Percentiles rank a stretch among this genome's conserved stretches.
Conservation (phyloP, 371 early-diverging fungal species). For the Saksenaea vasiformis region DNA sequence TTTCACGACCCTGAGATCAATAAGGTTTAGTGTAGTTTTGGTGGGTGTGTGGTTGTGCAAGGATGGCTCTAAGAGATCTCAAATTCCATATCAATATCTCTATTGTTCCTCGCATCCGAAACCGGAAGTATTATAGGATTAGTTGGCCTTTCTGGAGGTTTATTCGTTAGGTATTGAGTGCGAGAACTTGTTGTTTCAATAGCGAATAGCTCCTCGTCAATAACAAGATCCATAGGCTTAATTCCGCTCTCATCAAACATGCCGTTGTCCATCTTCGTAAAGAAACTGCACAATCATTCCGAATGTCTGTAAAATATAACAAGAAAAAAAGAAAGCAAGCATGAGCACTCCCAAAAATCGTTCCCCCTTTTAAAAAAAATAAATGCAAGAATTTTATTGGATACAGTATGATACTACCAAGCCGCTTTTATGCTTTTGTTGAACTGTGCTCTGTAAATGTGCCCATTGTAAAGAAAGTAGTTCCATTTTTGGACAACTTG, state of each 20-base stretch:
- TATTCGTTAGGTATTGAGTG: slow-evolving; percentile 4
- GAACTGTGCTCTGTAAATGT: too few relatives aligned
- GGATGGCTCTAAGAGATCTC: too few relatives aligned
- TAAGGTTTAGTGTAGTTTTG: not conserved
- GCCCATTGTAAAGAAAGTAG: too few relatives aligned
- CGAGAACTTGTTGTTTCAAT: slow-evolving; percentile 14
- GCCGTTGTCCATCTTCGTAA: slow-evolving; percentile 25
- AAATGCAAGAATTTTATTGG: too few relatives aligned
- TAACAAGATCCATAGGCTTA: slow-evolving; percentile 20
- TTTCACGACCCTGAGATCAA: too few relatives aligned
- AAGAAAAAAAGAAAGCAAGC: not conserved
- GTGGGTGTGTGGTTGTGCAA: too few relatives aligned
- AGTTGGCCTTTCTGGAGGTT: not conserved
- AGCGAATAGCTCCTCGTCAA: slow-evolving; percentile 21
- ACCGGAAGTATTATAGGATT: not conserved
- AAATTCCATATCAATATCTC: not conserved
- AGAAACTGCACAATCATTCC: slow-evolving; percentile 17
- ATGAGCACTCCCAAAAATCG: too few relatives aligned
- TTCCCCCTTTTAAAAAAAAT: not conserved
- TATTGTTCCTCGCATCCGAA: not conserved
- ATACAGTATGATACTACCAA: too few relatives aligned
- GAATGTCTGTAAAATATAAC: slow-evolving; percentile 9
- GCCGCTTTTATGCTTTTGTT: too few relatives aligned
- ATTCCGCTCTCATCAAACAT: slow-evolving; percentile 21
- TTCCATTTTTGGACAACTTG: too few relatives aligned